Base-by-base conservation (phyloP, 768 basidiomycete species). In the Lentinula sp. region DNA sequence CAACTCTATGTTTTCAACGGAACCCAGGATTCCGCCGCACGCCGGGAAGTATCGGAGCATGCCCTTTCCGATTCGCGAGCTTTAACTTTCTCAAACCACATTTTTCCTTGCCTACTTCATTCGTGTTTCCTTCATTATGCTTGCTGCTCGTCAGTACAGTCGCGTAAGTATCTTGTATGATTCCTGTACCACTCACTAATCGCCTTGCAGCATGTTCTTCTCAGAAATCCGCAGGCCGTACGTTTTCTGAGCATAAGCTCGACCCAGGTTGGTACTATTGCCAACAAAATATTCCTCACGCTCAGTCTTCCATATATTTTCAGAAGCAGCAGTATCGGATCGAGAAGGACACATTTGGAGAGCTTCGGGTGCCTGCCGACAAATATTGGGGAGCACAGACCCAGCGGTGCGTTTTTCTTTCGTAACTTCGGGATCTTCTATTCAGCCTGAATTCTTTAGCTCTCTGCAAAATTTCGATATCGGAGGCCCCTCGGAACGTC, bases 371-470 rank as follows among this genome's bases (percentile, higher is more conserved):
- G 28, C 90, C 91, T 28, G 83, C 83, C 15, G 87, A 91, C 62
- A 85, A 88, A 61, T 98, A 98, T 76, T 99, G 95, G 94, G 97
- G 97, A 62, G 95, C 95, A 16, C 97, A 98, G 75, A 99, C 97
- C 13, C 96, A 98, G 71, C 83, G 97, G 91, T 90, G 66, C 23
- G 76, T 70, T 7, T 33, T 55, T 7, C 28, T 3, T 41, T 36
- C 39, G 16, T 33, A 6, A 28, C 16, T 53, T 16, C 37, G 37
- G 1, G 33, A 46, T 13, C 36, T 36, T 48, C 6, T 23, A 35
- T 55, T 32, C 18, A n/a, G 10, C 48, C 41, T 49, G 1, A 33
- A 32, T 46, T 20, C 36, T 62, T 4, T 66, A 93, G 93, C 49
- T 96, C 94, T 18, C 79, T 98, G 63, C 91, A 95, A 74, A 99